Evolutionary conservation across 2,329 filamentous ascomycete genomes (phyloP), one percentile per base, ranked within the genome.

Genomic region (Calonectria henricotiae): DNA sequence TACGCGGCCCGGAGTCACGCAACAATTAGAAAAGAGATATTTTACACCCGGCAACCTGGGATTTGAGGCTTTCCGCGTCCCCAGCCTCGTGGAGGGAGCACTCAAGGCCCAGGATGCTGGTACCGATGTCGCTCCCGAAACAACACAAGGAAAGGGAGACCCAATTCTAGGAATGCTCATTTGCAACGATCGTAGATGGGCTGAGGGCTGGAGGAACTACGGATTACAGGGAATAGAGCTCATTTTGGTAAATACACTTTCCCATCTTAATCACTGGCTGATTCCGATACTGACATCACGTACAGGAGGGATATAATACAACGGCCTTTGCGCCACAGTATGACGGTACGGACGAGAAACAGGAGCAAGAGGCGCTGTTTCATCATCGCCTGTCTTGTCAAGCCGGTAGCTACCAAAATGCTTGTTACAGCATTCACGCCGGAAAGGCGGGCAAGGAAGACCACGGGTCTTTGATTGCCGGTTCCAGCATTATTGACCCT

Each of bases 11-110:
- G 80, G 83, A 4, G 85, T 85, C 1, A 83, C 85, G 4, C 86
- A 89, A 73, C 87, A 89, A 78, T 83, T 89, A 4, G 88, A 89
- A 76, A 89, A 89, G 78, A 79, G 85, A 39, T 89, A 89, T 75
- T 89, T 89, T 76, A 80, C 80, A 30, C 85, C 86, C 0, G 87
- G 87, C 1, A 79, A 89, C 65, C 78, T 89, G 4, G 87, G 87
- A 0, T 89, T 89, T 78, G 78, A 84, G 65, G 87, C 87, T 1
- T 89, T 89, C 69, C 82, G 88, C 27, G 86, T 83, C 0, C 86
- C 87, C 0, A 84, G 82, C 0, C 80, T 89, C 9, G 74, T 89
- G 0, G 55, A 75, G 0, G 60, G 66, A 1, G 60, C 66, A 11
- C 43, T 80, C 77, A 47, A 80, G 78, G 1, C 62, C 79, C 35